These are phyloP conservation scores for Immersiella caudata DNA, from an alignment of 495 filamentous ascomycete species.

Conservation along the genomic window DNA sequence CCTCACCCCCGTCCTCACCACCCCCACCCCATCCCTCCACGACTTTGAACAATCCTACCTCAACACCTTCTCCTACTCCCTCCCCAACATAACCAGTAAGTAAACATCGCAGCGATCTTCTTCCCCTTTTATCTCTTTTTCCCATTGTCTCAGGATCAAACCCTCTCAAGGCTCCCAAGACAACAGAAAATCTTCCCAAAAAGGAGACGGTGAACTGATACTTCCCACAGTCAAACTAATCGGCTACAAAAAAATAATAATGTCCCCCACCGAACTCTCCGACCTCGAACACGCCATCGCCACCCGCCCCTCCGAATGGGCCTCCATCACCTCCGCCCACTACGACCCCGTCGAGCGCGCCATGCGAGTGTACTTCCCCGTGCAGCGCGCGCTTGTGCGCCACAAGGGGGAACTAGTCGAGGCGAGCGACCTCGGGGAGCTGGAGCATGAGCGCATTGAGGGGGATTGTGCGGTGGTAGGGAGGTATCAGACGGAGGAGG, in stretches of 20 bases:
- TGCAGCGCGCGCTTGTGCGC: slow-evolving; percentile 22
- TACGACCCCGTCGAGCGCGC: slow-evolving; percentile 21
- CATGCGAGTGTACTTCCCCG: slow-evolving; percentile 28
- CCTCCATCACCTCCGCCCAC: slow-evolving; percentile 17
- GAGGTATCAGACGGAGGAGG: slow-evolving; percentile 24
- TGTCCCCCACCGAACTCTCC: slow-evolving; percentile 7
- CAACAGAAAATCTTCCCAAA: too few species aligned
- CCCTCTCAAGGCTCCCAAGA: too few species aligned
- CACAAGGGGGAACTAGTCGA: slow-evolving; percentile 23
- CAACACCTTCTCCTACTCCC: slow-evolving; percentile 15
- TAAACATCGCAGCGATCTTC: too few species aligned
- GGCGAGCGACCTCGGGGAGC: slow-evolving; percentile 24
- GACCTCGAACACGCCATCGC: slow-evolving; percentile 12
- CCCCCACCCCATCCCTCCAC: neutral
- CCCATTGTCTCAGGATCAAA: too few species aligned
- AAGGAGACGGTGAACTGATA: too few species aligned
- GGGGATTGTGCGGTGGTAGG: slow-evolving; percentile 24
- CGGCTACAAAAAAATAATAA: slow-evolving; percentile 21
- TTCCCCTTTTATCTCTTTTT: too few species aligned
- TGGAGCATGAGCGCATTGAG: slow-evolving; percentile 5
- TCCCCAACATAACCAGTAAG: slow-evolving; percentile 16
- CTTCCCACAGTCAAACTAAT: slow-evolving; percentile 19
- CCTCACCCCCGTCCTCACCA: neutral
- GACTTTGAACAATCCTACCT: slow-evolving; percentile 20
- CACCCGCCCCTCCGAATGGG: slow-evolving; percentile 15